Conservation (phyloP, 2,329 filamentous ascomycete species). For the Sporothrix phasma region DNA sequence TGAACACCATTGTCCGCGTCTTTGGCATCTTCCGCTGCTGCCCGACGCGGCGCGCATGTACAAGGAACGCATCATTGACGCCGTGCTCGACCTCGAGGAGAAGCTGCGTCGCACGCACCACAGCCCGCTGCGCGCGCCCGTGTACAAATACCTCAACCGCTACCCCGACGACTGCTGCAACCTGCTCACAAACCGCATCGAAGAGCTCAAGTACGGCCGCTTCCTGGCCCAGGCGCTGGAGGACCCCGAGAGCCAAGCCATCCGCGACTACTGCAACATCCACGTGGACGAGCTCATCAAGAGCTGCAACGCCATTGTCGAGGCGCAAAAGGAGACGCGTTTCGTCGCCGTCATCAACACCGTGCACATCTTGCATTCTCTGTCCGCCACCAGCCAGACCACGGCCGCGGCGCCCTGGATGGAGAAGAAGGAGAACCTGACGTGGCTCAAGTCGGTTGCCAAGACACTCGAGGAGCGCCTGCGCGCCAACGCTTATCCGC, state of each 20-base stretch:
- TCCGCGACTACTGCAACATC: constrained; percentile 64
- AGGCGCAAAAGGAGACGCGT: constrained; percentile 58
- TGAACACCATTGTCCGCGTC: constrained; percentile 91
- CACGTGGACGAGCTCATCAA: constrained; percentile 64
- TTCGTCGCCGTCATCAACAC: constrained; percentile 70
- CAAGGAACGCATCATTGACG: constrained; percentile 80
- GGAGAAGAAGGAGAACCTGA: constrained; percentile 55
- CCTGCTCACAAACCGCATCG: constrained; percentile 67
- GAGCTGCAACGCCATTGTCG: constrained; percentile 52
- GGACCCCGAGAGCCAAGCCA: constrained; percentile 60
- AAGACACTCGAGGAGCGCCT: constrained; percentile 71
- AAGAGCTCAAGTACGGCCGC: constrained; percentile 78
- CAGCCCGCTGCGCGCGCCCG: constrained; percentile 81
- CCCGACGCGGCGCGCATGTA: constrained; percentile 84
- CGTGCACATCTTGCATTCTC: constrained; percentile 72
- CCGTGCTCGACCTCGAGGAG: constrained; percentile 79
- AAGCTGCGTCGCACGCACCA: constrained; percentile 76
- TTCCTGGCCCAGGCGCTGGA: constrained; percentile 82
- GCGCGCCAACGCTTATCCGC: constrained; percentile 57
- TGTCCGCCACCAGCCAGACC: constrained; percentile 39
- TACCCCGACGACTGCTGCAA: constrained; percentile 83
- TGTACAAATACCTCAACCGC: constrained; percentile 87
- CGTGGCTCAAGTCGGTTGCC: constrained; percentile 55
- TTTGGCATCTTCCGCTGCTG: constrained; percentile 94
- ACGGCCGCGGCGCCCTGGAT: constrained; percentile 54